Base-by-base conservation (phyloP, 805 yeast species). In the Candida loeiensis region DNA sequence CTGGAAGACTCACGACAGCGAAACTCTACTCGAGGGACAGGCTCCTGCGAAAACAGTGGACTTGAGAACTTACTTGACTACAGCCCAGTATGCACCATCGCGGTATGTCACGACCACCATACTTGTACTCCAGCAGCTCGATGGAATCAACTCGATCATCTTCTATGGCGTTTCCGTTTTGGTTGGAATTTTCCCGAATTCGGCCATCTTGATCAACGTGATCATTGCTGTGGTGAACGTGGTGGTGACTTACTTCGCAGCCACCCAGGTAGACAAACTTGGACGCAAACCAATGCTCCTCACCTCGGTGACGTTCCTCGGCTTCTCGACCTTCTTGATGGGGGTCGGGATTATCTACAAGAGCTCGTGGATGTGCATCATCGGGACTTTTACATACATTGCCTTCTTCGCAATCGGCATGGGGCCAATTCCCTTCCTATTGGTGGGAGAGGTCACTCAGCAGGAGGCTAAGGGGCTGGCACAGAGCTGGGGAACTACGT, bases 381-480 rank as follows among this genome's bases (percentile, higher is more conserved):
- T 74, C 1, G 80, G 89, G 8, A 82, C 89, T 0, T 76, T 87
- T 39, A 55, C 74, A 1, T 90, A 88, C 56, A 89, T 91, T 36
- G 79, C 84, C 1, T 76, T 88, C 19, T 93, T 91, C 67, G 98
- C 97, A 0, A 66, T 85, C 24, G 99, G 99, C 0, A 59, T 89
- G 45, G 99, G 99, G 0, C 99, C 99, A 5, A 89, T 93, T 40
- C 99, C 99, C 30, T 91, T 93, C 64, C 64, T 91, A 49, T 63
- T 90, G 38, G 82, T 91, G 8, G 78, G 95, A 5, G 98, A 93
- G 57, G 80, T 91, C n/a, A 83, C 95, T 0, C 95, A 89, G 45
- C 64, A 74, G 2, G 78, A 80, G 44, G 91, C 91, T 2, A 80
- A 80, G 42, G 90, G 90, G 2, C 70, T 80, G 33, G 97, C 98